Percentiles rank a stretch among this genome's conserved stretches.
Conservation (phyloP, 768 basidiomycete species). For the Termitomyces sp. region DNA sequence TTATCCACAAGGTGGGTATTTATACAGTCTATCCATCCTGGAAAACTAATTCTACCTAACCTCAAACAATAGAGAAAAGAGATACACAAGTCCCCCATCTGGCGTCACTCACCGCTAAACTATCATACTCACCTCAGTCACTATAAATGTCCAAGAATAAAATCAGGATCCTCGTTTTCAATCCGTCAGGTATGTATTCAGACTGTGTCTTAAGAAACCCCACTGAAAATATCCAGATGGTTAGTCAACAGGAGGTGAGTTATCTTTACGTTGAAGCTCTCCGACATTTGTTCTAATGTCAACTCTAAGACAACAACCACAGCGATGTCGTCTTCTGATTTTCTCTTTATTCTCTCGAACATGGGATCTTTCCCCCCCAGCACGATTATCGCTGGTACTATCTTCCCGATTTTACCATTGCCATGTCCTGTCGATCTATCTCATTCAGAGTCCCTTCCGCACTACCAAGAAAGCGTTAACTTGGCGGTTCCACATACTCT, state of each 20-base stretch:
- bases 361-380: background rate
- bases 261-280: background rate
- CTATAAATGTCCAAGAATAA: background rate
- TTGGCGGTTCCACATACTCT: constrained; percentile 44
- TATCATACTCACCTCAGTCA: background rate
- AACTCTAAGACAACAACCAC: background rate
- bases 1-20: background rate
- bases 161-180: background rate
- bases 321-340: background rate
- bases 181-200: background rate
- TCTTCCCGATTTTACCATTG: background rate
- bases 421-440: background rate
- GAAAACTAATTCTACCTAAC: background rate
- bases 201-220: background rate
- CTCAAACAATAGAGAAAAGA: background rate
- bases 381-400: background rate
- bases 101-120: background rate
- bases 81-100: background rate
- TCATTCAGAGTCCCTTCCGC: background rate
- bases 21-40: background rate
- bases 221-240: background rate
- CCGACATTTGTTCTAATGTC: background rate
- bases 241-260: background rate
- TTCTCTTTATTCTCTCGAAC: background rate
- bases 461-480: constrained; percentile 26